A percentile compares a stretch with the other conserved stretches of the same genome.
Conservation (phyloP, 805 yeast genomes). For the Lipomyces kockii region DNA sequence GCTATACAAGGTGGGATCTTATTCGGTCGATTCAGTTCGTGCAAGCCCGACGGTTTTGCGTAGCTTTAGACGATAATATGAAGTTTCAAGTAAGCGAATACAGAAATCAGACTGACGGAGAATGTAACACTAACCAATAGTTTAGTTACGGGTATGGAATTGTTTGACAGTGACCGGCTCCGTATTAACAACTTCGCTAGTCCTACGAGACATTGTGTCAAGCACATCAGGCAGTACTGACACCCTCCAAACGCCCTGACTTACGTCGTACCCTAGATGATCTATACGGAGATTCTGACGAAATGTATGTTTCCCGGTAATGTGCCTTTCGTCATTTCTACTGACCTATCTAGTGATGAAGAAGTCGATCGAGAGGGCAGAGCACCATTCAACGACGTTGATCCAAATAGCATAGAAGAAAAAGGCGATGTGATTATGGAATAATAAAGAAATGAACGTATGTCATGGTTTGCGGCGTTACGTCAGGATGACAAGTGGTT, state of each 20-base stretch:
- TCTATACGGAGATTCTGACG: conserved; percentile 20
- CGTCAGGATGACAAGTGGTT: background rate
- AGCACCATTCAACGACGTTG: conserved; percentile 21
- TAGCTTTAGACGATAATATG: conserved; percentile 39
- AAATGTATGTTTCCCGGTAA: conserved; percentile 2
- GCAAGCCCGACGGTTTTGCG: conserved; percentile 42
- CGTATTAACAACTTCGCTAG: background rate
- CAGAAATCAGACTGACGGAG: background rate
- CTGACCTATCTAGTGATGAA: background rate
- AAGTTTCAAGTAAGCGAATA: conserved; percentile 30
- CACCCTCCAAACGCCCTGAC: background rate
- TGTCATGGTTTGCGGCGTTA: background rate
- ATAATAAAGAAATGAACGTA: background rate
- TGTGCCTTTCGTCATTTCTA: background rate
- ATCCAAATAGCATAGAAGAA: background rate
- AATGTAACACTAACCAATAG: background rate
- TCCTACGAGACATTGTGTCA: conserved; percentile 30
- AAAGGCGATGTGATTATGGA: background rate
- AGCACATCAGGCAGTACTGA: conserved; percentile 23
- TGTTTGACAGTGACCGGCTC: background rate
- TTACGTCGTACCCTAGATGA: conserved; percentile 27
- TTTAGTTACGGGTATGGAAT: conserved; percentile 21
- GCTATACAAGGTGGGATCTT: conserved; percentile 25
- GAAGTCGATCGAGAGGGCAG: conserved; percentile 17
- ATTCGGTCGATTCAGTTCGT: conserved; percentile 42